Base-by-base conservation (phyloP, 73 alveolate species). In the Tetrahymena thermophila region DNA sequence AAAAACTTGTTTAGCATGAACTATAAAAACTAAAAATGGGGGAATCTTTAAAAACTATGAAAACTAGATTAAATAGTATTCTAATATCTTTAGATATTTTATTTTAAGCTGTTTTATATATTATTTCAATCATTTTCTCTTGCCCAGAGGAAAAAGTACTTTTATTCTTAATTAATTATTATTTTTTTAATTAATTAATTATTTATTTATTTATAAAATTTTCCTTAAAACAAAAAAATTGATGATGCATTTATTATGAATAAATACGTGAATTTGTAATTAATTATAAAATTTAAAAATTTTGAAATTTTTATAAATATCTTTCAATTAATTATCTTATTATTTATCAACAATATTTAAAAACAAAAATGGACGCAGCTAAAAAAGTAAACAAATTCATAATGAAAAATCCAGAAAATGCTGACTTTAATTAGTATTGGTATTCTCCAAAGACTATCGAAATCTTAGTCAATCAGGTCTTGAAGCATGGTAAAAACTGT, bases 351-450 rank as follows among this genome's bases (percentile, higher is more conserved):
- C 31, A 50, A 50, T 50, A n/a, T 50, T 10, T 0, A 71, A n/a
- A 25, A n/a, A 71, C 1, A 23, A 71, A 71, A 71, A 71, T 71
- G 89, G 89, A 71, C 37, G 37, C 23, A 3, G 89, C n/a, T 13
- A 95, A 93, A n/a, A 96, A 94, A 96, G 97, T 56, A 35, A 97
- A 98, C 95, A 96, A 95, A 94, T 98, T 98, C 97, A 95, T 98
- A 42, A 96, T 96, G 85, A 95, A 96, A 93, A 96, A 97, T 96
- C 97, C 97, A 84, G 99, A 98, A 96, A 97, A 98, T 44, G 98
- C 98, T 3, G 98, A 98, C 94, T 97, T 97, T 95, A 98, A 98
- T 93, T 98, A 98, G 93, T 98, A 98, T 94, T 98, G 99, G 99
- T 98, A 94, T 93, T 97, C 99, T 35, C 98, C 98, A 95, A 95